Conservation (phyloP, 352 stramenopile genomes). For the Phytophthora fragariae region DNA sequence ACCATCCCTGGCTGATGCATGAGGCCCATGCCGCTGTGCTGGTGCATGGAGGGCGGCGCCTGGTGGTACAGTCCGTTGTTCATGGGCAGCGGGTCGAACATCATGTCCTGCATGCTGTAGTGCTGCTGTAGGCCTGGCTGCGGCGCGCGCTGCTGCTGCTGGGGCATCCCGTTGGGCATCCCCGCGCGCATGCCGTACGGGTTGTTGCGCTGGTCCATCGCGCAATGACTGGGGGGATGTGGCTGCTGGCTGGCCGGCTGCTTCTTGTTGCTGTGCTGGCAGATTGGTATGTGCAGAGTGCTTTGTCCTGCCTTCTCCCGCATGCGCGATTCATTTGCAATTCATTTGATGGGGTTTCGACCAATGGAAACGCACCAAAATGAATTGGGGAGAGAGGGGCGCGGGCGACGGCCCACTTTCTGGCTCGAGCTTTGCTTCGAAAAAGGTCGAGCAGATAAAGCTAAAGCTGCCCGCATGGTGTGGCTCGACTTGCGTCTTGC, state of each 20-base stretch:
- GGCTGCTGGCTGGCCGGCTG: neutral
- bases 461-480: too few relatives aligned
- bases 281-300: conserved; percentile 32
- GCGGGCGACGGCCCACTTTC: too few relatives aligned
- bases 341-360: conserved; percentile 23
- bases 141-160: too few relatives aligned
- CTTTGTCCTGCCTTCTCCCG: conserved; percentile 15
- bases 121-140: conserved; percentile 63
- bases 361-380: conserved; percentile 16
- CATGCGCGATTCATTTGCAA: conserved; percentile 16
- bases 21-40: conserved; percentile 51
- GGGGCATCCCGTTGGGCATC: conserved; percentile 50
- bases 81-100: conserved; percentile 80
- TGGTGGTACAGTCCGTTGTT: conserved; percentile 66
- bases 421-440: neutral
- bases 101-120: conserved; percentile 78
- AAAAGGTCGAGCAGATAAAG: neutral
- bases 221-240: too few relatives aligned
- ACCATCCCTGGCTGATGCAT: conserved; percentile 64
- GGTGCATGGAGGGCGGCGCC: conserved; percentile 32
- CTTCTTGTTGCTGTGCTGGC: conserved; percentile 41
- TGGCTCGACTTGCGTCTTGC: too few relatives aligned
- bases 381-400: too few relatives aligned
- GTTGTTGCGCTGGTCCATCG: conserved; percentile 69
- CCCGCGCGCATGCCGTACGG: conserved; percentile 63